Evolutionary conservation across 441 rosid genomes (phyloP).

Genomic region (Syzygium malaccense): DNA sequence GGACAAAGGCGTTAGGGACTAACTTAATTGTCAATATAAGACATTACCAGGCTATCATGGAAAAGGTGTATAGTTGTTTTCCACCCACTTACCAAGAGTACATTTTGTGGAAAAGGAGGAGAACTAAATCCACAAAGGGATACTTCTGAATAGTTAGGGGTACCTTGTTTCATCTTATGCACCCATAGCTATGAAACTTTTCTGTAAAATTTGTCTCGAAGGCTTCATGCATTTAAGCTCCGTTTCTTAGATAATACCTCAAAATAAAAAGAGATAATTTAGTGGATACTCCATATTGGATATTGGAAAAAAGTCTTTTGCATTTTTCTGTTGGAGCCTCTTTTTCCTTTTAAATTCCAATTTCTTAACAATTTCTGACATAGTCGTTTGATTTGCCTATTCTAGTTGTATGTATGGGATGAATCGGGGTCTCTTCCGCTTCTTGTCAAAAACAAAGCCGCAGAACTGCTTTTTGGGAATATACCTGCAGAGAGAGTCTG

Average conservation of each 20-base stretch:
- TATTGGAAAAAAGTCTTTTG: background rate
- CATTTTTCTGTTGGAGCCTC: background rate
- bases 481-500: slow-evolving; percentile 42
- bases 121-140: background rate
- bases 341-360: background rate
- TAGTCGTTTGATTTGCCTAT: slow-evolving; percentile 1
- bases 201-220: background rate
- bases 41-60: background rate
- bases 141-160: background rate
- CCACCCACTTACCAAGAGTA: background rate
- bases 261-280: background rate
- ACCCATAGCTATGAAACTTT: background rate
- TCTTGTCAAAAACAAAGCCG: slow-evolving; percentile 46
- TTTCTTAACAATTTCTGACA: background rate
- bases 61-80: background rate
- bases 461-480: slow-evolving; percentile 49
- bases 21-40: background rate
- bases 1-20: background rate
- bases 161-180: background rate
- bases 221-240: background rate
- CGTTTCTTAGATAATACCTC: background rate
- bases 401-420: slow-evolving; percentile 54
- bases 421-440: slow-evolving; percentile 41
- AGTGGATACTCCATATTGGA: background rate
- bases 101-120: background rate